Evolutionary conservation across 208 protist genomes (phyloP).

Genomic region (Wallacemonas rigidus): DNA sequence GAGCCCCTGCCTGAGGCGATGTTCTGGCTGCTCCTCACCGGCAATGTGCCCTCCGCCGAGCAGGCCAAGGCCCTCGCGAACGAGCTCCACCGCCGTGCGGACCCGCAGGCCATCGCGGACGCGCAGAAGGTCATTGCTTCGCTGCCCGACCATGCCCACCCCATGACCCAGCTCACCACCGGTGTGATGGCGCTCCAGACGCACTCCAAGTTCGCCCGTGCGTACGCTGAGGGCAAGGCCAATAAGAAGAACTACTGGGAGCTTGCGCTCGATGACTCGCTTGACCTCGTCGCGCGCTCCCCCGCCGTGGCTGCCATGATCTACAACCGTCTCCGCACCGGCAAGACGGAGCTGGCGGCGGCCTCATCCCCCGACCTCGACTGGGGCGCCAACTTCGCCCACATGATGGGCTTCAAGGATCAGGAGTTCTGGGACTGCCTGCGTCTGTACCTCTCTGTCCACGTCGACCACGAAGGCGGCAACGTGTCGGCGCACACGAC

Average conservation of each 20-base stretch:
- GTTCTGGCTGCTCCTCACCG: slow-evolving; percentile 97
- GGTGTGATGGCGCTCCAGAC: slow-evolving; percentile 92
- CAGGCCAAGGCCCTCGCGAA: slow-evolving; percentile 67
- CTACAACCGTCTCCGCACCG: slow-evolving; percentile 85
- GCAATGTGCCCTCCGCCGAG: slow-evolving; percentile 92
- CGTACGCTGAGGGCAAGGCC: slow-evolving; percentile 89
- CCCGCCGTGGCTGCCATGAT: slow-evolving; percentile 92
- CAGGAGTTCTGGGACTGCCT: slow-evolving; percentile 96
- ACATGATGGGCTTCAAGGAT: slow-evolving; percentile 94
- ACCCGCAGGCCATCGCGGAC: slow-evolving; percentile 50
- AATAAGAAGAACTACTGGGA: slow-evolving; percentile 97
- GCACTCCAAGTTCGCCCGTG: slow-evolving; percentile 93
- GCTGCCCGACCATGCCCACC: slow-evolving; percentile 94
- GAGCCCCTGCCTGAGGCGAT: slow-evolving; percentile 96
- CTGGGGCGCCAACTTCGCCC: slow-evolving; percentile 95
- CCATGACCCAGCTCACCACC: slow-evolving; percentile 94
- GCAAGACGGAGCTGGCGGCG: slow-evolving; percentile 47
- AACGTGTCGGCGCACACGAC: slow-evolving; percentile 98
- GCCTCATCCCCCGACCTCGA: slow-evolving; percentile 77
- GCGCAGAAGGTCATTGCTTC: slow-evolving; percentile 84
- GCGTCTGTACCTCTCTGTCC: slow-evolving; percentile 97
- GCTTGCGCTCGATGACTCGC: slow-evolving; percentile 93
- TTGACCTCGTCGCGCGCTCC: slow-evolving; percentile 92
- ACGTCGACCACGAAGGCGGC: slow-evolving; percentile 96
- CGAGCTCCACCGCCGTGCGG: slow-evolving; percentile 88